A percentile compares a stretch with the other conserved stretches of the same genome.
Conservation (phyloP, 129 eudicot species). For the carrot (Daucus carota) region DNA sequence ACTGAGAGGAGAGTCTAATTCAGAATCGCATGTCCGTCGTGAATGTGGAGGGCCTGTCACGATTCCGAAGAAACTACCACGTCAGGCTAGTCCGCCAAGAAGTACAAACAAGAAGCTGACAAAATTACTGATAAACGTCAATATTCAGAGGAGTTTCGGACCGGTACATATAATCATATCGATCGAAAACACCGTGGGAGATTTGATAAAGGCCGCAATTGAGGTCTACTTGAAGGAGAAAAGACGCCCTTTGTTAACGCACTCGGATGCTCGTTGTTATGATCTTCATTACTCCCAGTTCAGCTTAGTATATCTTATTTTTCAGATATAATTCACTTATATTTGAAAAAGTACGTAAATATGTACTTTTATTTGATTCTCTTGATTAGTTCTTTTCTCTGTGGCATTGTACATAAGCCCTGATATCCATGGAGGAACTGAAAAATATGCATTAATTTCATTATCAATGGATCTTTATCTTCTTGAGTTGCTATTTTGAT, state of each 20-base stretch:
- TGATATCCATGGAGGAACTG: no score
- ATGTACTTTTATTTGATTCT: neutral
- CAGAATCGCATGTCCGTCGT: neutral
- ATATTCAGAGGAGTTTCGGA: conserved; percentile 31
- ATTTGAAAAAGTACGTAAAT: no score
- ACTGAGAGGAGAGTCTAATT: neutral
- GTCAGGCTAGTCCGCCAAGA: neutral
- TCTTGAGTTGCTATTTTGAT: neutral
- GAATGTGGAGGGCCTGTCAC: neutral
- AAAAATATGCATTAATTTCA: no score
- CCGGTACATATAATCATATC: conserved; percentile 36
- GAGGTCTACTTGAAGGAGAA: conserved; percentile 29
- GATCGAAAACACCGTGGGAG: conserved; percentile 30
- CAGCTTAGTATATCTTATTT: conserved; percentile 22
- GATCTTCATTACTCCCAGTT: conserved; percentile 46
- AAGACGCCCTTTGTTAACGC: conserved; percentile 35
- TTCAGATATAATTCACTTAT: no score
- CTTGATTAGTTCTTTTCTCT: neutral
- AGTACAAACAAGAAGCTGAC: neutral
- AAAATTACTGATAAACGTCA: conserved; percentile 32
- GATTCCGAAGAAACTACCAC: neutral
- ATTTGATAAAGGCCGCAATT: conserved; percentile 34
- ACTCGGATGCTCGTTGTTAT: conserved; percentile 17
- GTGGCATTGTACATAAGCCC: neutral
- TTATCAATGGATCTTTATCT: neutral